These are phyloP conservation scores for Cutaneotrichosporon cutaneum DNA, from an alignment of 1,284 basidiomycete species.

Conservation along the genomic window DNA sequence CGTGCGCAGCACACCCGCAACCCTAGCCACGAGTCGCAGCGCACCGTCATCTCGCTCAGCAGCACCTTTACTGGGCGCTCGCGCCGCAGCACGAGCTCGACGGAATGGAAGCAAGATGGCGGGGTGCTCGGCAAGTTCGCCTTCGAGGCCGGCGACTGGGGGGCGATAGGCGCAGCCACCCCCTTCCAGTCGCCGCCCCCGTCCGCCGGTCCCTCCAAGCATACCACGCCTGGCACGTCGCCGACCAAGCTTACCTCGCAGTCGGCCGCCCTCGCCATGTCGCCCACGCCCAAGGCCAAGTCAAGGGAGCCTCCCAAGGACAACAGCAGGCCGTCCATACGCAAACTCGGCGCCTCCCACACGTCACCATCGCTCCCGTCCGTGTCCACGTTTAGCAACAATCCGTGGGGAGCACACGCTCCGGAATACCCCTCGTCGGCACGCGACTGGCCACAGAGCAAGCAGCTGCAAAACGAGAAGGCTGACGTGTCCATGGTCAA, in stretches of 20 bases:
- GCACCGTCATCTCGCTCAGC: slow-evolving; percentile 21
- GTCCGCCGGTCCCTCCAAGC: not conserved
- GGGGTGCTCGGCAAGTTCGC: slow-evolving; percentile 23
- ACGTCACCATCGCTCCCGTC: slow-evolving; percentile 7
- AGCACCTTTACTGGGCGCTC: slow-evolving; percentile 21
- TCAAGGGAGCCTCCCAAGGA: not conserved
- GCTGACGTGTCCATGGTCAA: not conserved
- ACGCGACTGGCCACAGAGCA: not conserved
- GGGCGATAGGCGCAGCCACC: not conserved
- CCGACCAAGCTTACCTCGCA: not conserved
- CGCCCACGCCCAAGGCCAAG: not conserved
- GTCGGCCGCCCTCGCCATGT: slow-evolving; percentile 1
- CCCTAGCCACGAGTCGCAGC: slow-evolving; percentile 8
- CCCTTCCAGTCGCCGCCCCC: not conserved
- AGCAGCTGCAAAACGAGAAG: not conserved
- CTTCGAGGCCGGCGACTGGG: slow-evolving; percentile 21
- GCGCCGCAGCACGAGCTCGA: slow-evolving; percentile 5
- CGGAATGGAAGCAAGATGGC: slow-evolving; percentile 23
- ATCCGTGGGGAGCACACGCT: not conserved
- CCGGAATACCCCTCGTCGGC: not conserved
- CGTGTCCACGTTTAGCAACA: slow-evolving; percentile 2
- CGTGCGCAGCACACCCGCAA: not conserved
- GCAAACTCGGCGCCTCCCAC: slow-evolving; percentile 4
- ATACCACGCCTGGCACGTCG: not conserved
- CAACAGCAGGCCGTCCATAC: not conserved